phyloP scores from a whole-genome alignment of 2,329 filamentous ascomycete genomes.

The Amauroascus verrucosus region DNA sequence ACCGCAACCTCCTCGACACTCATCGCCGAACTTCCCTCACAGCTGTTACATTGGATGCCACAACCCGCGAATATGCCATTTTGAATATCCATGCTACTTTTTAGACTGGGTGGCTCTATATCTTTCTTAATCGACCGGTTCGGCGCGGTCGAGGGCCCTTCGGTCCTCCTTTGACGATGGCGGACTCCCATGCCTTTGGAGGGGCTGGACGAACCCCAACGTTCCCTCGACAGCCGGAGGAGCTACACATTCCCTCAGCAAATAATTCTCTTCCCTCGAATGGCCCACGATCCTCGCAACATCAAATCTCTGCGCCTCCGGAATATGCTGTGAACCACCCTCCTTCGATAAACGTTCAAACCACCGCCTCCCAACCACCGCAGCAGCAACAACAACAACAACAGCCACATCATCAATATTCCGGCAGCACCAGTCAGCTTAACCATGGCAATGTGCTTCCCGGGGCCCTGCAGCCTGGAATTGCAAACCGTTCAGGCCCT shows the following conservation, averaged over 20 bases:
- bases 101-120: neutral
- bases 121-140: neutral
- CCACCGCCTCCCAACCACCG: conserved; percentile 36
- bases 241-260: conserved; percentile 44
- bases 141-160: neutral
- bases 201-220: conserved; percentile 41
- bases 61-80: too few relatives aligned
- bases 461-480: conserved; percentile 50
- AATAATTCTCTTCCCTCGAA: conserved; percentile 32
- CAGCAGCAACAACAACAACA: conserved; percentile 24
- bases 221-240: conserved; percentile 44
- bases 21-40: too few relatives aligned
- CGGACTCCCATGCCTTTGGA: conserved; percentile 42
- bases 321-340: conserved; percentile 40
- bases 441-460: conserved; percentile 40
- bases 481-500: conserved; percentile 42
- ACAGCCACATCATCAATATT: conserved; percentile 33
- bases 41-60: neutral
- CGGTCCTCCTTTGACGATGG: conserved; percentile 26
- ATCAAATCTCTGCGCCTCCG: conserved; percentile 40
- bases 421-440: conserved; percentile 25
- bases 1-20: too few relatives aligned
- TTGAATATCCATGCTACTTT: neutral
- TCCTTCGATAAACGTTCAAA: conserved; percentile 51
- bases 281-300: conserved; percentile 33